Conservation (phyloP, 192 early-diverging fungal genomes). For the Rhizophagus sp. region DNA sequence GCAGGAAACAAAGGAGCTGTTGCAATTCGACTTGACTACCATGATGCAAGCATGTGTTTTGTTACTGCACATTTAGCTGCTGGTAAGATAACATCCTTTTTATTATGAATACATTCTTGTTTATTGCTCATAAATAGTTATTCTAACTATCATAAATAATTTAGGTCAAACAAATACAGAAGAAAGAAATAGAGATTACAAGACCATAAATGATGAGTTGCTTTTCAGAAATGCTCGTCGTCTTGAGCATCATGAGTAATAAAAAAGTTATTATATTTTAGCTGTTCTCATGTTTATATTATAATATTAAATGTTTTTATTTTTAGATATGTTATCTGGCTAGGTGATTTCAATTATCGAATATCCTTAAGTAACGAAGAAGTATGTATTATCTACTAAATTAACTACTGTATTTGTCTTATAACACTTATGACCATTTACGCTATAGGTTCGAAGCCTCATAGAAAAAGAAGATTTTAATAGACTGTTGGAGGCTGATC, state of each 20-base stretch:
- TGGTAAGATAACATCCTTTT: slow-evolving; percentile 47
- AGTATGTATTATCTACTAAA: slow-evolving; percentile 32
- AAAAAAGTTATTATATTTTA: slow-evolving; percentile 10
- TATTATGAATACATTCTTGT: not conserved
- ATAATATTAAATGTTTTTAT: not conserved
- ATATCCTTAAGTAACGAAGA: slow-evolving; percentile 76
- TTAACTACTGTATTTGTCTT: not conserved
- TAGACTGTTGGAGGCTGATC: slow-evolving; percentile 58
- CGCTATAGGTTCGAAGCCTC: slow-evolving; percentile 43
- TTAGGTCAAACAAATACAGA: slow-evolving; percentile 64
- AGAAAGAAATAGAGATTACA: slow-evolving; percentile 85
- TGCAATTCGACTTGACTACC: slow-evolving; percentile 81
- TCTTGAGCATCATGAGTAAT: slow-evolving; percentile 81
- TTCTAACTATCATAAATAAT: slow-evolving; percentile 15
- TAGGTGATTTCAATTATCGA: slow-evolving; percentile 95
- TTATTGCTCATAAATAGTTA: slow-evolving; percentile 6
- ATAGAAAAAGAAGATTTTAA: slow-evolving; percentile 46
- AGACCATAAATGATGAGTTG: slow-evolving; percentile 74
- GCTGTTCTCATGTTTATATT: not conserved
- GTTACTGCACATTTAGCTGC: slow-evolving; percentile 94
- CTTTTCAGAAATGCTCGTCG: slow-evolving; percentile 68
- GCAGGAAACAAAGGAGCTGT: slow-evolving; percentile 98
- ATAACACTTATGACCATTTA: not conserved
- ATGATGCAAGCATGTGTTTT: slow-evolving; percentile 88
- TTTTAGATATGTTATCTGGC: slow-evolving; percentile 69